A percentile compares a stretch with the other conserved stretches of the same genome.
Evolutionary conservation across 2,329 filamentous ascomycete genomes (phyloP).

Genomic region (Dactylellina cionopaga): DNA sequence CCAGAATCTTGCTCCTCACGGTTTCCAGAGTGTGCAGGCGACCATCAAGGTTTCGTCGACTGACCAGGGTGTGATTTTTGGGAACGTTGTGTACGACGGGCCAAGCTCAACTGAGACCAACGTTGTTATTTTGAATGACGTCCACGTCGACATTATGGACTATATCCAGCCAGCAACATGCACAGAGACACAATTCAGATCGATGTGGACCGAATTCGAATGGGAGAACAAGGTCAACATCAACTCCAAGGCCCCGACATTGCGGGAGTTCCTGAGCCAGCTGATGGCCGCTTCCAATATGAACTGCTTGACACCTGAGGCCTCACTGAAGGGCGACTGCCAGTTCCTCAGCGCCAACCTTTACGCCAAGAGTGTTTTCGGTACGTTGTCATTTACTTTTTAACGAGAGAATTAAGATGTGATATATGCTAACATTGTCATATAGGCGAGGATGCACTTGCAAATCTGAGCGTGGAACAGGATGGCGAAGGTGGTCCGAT

Average conservation of each 20-base stretch:
- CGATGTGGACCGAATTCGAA: conserved; percentile 99
- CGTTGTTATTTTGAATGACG: conserved; percentile 96
- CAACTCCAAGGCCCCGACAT: conserved; percentile 91
- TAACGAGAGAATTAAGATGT: not conserved
- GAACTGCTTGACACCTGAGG: conserved; percentile 96
- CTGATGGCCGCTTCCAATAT: conserved; percentile 99
- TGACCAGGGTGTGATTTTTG: conserved; percentile 97
- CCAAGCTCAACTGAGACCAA: conserved; percentile 91
- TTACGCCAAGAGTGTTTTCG: conserved; percentile 96
- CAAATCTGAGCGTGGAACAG: conserved; percentile 97
- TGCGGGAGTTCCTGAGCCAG: conserved; percentile 90
- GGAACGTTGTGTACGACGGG: conserved; percentile 97
- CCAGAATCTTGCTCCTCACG: conserved; percentile 92
- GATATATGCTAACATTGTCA: conserved; percentile 53
- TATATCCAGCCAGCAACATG: conserved; percentile 95
- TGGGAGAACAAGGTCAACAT: conserved; percentile 99
- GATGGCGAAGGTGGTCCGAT: conserved; percentile 94
- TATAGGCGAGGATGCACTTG: conserved; percentile 93
- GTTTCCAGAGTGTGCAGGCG: conserved; percentile 97
- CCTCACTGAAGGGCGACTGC: conserved; percentile 94
- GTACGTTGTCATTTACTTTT: conserved; percentile 70
- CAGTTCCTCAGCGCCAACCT: conserved; percentile 97
- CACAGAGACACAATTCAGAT: conserved; percentile 97
- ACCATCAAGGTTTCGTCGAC: conserved; percentile 99
- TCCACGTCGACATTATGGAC: conserved; percentile 99